Base-by-base conservation (phyloP, 2,329 filamentous ascomycete species). In the Spiromastix sp. region DNA sequence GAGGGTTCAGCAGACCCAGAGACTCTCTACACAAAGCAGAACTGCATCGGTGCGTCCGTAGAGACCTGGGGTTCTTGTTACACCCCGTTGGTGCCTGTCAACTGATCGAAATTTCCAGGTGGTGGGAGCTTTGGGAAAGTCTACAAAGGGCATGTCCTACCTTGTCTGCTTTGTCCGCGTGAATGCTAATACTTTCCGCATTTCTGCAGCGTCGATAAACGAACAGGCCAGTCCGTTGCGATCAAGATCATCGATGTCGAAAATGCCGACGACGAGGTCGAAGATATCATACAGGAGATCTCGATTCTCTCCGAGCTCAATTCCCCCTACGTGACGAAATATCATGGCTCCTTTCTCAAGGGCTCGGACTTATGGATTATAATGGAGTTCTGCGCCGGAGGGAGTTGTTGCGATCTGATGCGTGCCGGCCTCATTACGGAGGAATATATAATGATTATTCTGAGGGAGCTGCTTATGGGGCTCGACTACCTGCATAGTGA, bases 231-330 rank as follows among this genome's bases (percentile, higher is more conserved):
- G 54, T 81, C 89, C 9, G 91, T 98, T 33, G 91, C 91, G 18
- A 98, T 98, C 68, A 98, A 98, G 63, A 73, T 98, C 51, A 96
- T 98, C 58, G 91, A 98, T 54, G 91, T 98, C 47, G 91, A 98
- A 63, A 95, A 91, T 65, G 91, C 91, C 52, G 91, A 98, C 63
- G 91, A 98, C 60, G 91, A 98, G 64, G 89, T 98, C 48, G 91
- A 96, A 66, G 91, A 98, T 63, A 98, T 98, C 51, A 95, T 96
- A 58, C 86, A 94, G 59, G 91, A 98, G 64, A 96, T 98, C 48
- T 86, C 89, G 47, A 96, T 98, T 50, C 72, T 98, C 37, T 94
- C 91, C 20, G 89, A 93, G 61, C 76, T 98, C 46, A 85, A 93
- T 63, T 96, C 89, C 12, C 86, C 86, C 12, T 94, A 93, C 55